Evolutionary conservation across 495 filamentous ascomycete genomes (phyloP).

Genomic region (Podospora bellae-mahoneyi): DNA sequence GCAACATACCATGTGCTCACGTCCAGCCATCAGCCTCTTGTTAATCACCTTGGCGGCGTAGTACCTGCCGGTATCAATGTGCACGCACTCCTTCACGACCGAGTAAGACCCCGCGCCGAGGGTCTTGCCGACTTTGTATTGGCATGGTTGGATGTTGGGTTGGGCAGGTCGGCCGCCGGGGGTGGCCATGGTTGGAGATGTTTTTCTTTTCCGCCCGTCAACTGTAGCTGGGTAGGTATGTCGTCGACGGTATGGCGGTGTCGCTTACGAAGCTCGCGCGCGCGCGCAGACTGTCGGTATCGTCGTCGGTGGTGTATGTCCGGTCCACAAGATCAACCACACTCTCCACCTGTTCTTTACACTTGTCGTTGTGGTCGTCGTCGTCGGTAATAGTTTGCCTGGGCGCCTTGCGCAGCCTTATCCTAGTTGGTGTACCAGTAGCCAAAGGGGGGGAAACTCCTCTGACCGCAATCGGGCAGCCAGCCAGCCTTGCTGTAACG

Average conservation of each 20-base stretch:
- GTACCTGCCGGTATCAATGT: slow-evolving; percentile 95
- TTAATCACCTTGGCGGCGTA: slow-evolving; percentile 99
- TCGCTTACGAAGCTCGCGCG: not conserved
- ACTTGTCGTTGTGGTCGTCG: not conserved
- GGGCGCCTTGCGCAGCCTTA: not conserved
- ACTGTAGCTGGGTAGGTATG: not conserved
- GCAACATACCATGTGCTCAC: slow-evolving; percentile 88
- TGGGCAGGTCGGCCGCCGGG: slow-evolving; percentile 30
- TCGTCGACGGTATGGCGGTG: not conserved
- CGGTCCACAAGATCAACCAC: not conserved
- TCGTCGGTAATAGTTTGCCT: not conserved
- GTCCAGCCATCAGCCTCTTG: slow-evolving; percentile 93
- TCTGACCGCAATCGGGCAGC: slow-evolving; percentile 1
- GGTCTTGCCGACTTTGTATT: slow-evolving; percentile 99
- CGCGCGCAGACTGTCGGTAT: not conserved
- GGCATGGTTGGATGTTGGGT: slow-evolving; percentile 53
- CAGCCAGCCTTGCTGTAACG: not conserved
- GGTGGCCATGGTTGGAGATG: slow-evolving; percentile 30
- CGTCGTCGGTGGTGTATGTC: not conserved
- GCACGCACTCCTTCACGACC: slow-evolving; percentile 98
- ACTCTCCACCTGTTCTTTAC: not conserved
- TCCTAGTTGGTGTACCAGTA: not conserved
- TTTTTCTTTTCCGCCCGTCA: not conserved
- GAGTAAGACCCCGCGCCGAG: slow-evolving; percentile 95
- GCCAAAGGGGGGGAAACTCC: not conserved